Evolutionary conservation across 495 filamentous ascomycete genomes (phyloP).

Genomic region (Xylona heveae): DNA sequence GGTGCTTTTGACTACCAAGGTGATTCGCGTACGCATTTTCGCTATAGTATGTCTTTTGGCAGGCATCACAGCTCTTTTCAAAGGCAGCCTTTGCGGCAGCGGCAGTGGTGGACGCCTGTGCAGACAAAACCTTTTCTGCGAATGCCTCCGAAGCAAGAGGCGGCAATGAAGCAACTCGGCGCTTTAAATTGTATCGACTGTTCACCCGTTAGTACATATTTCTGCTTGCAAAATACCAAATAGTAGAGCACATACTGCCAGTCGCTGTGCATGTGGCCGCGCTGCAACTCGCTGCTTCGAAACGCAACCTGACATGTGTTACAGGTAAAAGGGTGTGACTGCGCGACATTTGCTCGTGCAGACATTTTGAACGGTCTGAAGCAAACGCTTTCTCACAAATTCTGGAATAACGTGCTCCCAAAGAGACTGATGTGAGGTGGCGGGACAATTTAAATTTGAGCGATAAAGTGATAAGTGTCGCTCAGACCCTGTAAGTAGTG

Average conservation of each 20-base stretch:
- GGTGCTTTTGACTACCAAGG: slow-evolving; percentile 77
- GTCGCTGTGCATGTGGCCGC: slow-evolving; percentile 87
- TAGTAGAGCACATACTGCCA: slow-evolving; percentile 78
- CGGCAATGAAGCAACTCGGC: slow-evolving; percentile 75
- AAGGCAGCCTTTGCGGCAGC: slow-evolving; percentile 79
- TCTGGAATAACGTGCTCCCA: neutral
- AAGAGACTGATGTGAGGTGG: too few relatives aligned
- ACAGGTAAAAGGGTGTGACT: slow-evolving; percentile 71
- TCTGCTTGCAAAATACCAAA: too few relatives aligned
- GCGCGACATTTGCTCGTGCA: neutral
- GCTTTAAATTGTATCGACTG: slow-evolving; percentile 93
- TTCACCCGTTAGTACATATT: slow-evolving; percentile 1
- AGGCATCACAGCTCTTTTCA: slow-evolving; percentile 60
- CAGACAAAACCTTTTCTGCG: slow-evolving; percentile 89
- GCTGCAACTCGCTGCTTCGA: slow-evolving; percentile 78
- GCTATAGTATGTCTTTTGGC: slow-evolving; percentile 85
- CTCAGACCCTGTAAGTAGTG: too few relatives aligned
- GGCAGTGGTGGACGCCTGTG: slow-evolving; percentile 60
- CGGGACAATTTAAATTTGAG: too few relatives aligned
- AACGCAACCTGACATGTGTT: slow-evolving; percentile 97
- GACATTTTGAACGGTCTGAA: neutral
- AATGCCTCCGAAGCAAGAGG: slow-evolving; percentile 86
- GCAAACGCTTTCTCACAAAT: too few relatives aligned
- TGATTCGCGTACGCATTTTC: slow-evolving; percentile 93
- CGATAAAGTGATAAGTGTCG: too few relatives aligned